Base-by-base conservation (phyloP, 306 rosid genomes). In the Bauhinia variegata region DNA sequence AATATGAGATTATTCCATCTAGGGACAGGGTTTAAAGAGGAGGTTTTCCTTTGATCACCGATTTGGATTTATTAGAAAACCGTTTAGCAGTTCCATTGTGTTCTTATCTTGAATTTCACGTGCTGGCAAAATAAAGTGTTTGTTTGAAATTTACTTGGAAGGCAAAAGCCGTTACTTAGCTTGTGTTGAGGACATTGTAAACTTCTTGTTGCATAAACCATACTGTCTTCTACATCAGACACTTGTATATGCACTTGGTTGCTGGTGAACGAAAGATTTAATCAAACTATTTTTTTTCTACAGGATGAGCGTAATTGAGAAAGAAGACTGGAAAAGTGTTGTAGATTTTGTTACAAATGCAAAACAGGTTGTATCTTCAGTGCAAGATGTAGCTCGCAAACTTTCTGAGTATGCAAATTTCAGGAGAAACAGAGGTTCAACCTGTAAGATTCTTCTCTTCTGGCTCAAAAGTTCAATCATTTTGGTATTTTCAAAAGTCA, bases 291-390 rank as follows among this genome's bases (percentile, higher is more conserved):
- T 12, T 15, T 12, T 15, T 54, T 59, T 74, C 51, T 63, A 50
- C 76, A 90, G 96, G 96, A 85, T 43, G 77, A 90, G 88, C 62
- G 89, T 86, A 53, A 60, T 88, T 68, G 95, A 86, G 79, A 88
- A 80, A 73, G 92, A 90, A 78, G 97, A 93, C 69, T 88, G 97
- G 99, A 88, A 78, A 73, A 67, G 80, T 41, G 18, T 85, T 65
- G 69, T 87, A 55, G 95, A 79, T 77, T 78, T 93, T 78, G 90
- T 93, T 73, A 65, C 99, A 58, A 95, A 95, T 81, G 99, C 96
- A 8, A 90, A 85, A 81, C 95, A 88, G 74, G 82, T 87, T 58
- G 87, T 95, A 55, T 79, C 86, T 67, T 90, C 89, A 0, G 91
- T 80, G 78, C 97, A 95, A 80, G 99, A 88, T 74, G 91, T 83